These are phyloP conservation scores for Cyanidium caldarium DNA, from an alignment of 23 red algal genomes.

Conservation along the genomic window DNA sequence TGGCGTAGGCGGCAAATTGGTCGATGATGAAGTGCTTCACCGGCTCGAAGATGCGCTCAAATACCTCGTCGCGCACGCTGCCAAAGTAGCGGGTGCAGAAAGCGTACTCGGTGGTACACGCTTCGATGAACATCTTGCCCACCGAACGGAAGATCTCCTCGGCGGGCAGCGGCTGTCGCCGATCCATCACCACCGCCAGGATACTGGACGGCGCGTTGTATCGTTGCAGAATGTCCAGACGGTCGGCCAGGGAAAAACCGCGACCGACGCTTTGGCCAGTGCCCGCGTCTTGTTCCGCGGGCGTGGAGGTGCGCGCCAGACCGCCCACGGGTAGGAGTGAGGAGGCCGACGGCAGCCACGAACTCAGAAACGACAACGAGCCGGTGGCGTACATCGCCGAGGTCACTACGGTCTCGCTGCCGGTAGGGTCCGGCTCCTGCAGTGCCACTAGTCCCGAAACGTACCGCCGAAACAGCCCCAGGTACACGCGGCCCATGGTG, in stretches of 20 bases:
- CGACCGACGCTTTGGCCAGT: background rate
- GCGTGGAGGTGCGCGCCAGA: background rate
- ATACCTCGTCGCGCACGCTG: slow-evolving; percentile 20
- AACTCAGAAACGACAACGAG: background rate
- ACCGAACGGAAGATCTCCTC: slow-evolving; percentile 86
- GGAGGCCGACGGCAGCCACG: background rate
- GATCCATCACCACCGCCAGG: slow-evolving; percentile 46
- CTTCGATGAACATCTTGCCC: slow-evolving; percentile 68
- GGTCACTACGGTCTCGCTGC: slow-evolving; percentile 2
- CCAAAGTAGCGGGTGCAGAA: slow-evolving; percentile 60
- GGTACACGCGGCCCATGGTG: slow-evolving; percentile 43
- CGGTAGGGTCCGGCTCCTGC: slow-evolving; percentile 33
- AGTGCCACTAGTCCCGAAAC: slow-evolving; percentile 37
- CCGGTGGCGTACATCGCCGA: background rate
- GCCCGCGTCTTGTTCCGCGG: background rate
- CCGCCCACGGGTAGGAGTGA: too few species aligned
- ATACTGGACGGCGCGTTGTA: slow-evolving; percentile 52
- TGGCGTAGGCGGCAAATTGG: slow-evolving; percentile 30
- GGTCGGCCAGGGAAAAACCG: slow-evolving; percentile 26
- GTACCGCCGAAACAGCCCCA: slow-evolving; percentile 63
- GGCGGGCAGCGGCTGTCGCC: slow-evolving; percentile 42
- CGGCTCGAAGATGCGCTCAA: slow-evolving; percentile 27
- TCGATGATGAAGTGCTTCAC: slow-evolving; percentile 36
- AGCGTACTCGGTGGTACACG: slow-evolving; percentile 54
- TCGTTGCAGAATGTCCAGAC: slow-evolving; percentile 33